These are phyloP conservation scores for Pythium volutum DNA, from an alignment of 352 stramenopile genomes.

Conservation along the genomic window DNA sequence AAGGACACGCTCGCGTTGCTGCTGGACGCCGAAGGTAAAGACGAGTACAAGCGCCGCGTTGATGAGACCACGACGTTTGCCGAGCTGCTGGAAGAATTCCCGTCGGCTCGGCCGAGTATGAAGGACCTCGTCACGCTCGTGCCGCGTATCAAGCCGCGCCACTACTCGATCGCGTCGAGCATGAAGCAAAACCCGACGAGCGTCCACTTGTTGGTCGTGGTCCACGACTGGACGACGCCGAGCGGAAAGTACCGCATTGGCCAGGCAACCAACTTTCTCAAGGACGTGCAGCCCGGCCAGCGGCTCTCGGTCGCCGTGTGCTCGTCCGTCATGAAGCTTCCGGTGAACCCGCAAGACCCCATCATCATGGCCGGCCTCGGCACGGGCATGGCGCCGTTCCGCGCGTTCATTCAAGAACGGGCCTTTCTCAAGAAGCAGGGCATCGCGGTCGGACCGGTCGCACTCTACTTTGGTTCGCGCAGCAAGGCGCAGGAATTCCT, in stretches of 20 bases:
- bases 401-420: constrained; percentile 88
- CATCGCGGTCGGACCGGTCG: constrained; percentile 68
- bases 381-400: constrained; percentile 89
- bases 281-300: constrained; percentile 41
- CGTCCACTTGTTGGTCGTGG: constrained; percentile 84
- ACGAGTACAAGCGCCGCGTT: constrained; percentile 77
- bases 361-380: constrained; percentile 88
- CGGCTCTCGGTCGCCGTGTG: constrained; percentile 65
- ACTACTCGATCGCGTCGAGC: constrained; percentile 90
- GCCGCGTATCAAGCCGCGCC: constrained; percentile 83
- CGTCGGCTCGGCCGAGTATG: constrained; percentile 60
- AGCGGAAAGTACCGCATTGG: constrained; percentile 62
- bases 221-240: constrained; percentile 85
- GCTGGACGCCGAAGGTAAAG: constrained; percentile 70
- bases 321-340: constrained; percentile 78
- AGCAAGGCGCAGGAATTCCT: constrained; percentile 93
- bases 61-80: constrained; percentile 79
- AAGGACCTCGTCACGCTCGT: constrained; percentile 64
- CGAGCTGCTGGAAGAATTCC: constrained; percentile 74
- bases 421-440: constrained; percentile 65
- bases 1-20: constrained; percentile 46
- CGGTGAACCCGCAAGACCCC: constrained; percentile 55
- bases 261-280: constrained; percentile 65
- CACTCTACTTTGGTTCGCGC: constrained; percentile 95
- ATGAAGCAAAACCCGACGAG: constrained; percentile 83